A percentile compares a stretch with the other conserved stretches of the same genome.
Evolutionary conservation across 306 rosid species (phyloP).

Genomic region (Malus orientalis): DNA sequence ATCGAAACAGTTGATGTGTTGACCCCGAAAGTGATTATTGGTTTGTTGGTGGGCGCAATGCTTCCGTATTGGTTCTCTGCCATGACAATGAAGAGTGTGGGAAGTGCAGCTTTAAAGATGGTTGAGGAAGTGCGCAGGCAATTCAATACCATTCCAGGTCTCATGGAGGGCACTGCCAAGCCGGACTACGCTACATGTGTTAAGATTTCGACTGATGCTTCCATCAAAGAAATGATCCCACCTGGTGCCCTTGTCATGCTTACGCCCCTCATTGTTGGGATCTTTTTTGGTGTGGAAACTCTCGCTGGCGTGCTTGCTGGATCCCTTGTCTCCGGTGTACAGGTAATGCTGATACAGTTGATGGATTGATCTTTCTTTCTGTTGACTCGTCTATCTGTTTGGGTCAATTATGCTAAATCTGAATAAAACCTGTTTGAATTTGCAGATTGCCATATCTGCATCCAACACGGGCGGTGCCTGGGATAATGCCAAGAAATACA

Average conservation of each 20-base stretch:
- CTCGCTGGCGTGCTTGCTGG: conserved; percentile 96
- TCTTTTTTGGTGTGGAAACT: conserved; percentile 92
- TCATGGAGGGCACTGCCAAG: conserved; percentile 87
- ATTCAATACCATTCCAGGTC: conserved; percentile 83
- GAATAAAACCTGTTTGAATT: not conserved
- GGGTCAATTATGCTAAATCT: not conserved
- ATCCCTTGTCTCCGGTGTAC: conserved; percentile 87
- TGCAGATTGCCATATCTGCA: conserved; percentile 89
- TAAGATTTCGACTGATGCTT: conserved; percentile 91
- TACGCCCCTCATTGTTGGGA: conserved; percentile 85
- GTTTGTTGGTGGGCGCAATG: conserved; percentile 87
- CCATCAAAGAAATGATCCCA: conserved; percentile 91
- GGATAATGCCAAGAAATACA: conserved; percentile 97
- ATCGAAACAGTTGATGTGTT: conserved; percentile 69
- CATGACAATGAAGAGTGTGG: conserved; percentile 99
- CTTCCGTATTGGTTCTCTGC: conserved; percentile 99
- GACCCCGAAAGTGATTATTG: conserved; percentile 90
- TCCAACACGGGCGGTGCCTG: conserved; percentile 99
- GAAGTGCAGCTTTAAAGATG: conserved; percentile 95
- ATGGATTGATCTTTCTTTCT: not conserved
- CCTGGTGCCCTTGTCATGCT: conserved; percentile 98
- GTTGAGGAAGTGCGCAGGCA: conserved; percentile 98
- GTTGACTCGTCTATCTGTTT: not conserved
- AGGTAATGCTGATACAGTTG: conserved; percentile 30
- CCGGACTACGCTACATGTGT: conserved; percentile 95